Evolutionary conservation across 805 yeast species (phyloP), one percentile per base, ranked within the genome.

Genomic region (Sporopachydermia quercuum): DNA sequence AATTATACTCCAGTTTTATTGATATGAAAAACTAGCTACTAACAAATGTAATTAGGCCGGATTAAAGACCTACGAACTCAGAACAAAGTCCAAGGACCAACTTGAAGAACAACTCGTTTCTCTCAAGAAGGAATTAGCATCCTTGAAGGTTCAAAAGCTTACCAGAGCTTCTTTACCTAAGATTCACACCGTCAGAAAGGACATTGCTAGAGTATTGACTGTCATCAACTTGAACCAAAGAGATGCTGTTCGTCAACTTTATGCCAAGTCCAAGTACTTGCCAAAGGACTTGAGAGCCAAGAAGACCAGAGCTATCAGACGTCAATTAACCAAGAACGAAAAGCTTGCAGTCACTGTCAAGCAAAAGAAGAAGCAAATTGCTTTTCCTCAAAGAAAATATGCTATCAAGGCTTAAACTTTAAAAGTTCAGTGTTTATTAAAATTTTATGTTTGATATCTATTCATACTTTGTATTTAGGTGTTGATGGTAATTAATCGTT

Each of bases 241-340:
- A 74, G 86, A 80, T 55, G 77, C 79, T 57, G 95, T 85, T 65
- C 84, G 84, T 71, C 91, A 80, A 63, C 80, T 83, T 76, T 87
- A 87, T 89, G 76, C 76, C 55, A 91, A 86, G 67, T 58, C 60
- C 58, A 87, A 85, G 73, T 82, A 77, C 79, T 74, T 76, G 68
- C 97, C 98, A 76, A 87, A 89, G 76, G 96, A 87, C 68, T 78
- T 91, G 73, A 89, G 97, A 76, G 94, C 86, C 59, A 91, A 91
- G 89, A 84, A 91, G 82, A 91, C 99, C 71, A 89, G 97, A 80
- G 97, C 98, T 68, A 71, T 89, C 71, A 89, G 98, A 83, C 83
- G 97, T 78, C 76, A 78, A 64, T 76, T 91, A 64, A 77, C 96
- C 68, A 74, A 80, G 63, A 67, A 68, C 68, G 96, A 91, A 74